Evolutionary conservation across 129 eudicot genomes (phyloP), one percentile per base, ranked within the genome.

Genomic region (Pulicaria dysenterica): DNA sequence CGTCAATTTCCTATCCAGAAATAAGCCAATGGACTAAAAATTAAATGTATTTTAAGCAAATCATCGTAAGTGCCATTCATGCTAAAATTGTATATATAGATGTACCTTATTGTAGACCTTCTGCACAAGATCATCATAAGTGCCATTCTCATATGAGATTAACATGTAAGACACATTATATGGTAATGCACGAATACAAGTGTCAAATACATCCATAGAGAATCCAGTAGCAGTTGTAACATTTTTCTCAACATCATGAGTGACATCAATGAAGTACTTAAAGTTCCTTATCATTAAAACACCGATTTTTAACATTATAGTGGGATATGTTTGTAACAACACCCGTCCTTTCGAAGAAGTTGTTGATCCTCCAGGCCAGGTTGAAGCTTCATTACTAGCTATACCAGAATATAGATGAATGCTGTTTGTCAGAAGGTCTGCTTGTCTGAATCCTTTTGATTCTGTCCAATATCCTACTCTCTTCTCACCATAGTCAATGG

Each of bases 401-500:
- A 51, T 3, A 13, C n/a, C 3, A 14, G 81, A 16, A 24, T 64
- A 5, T 8, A 2, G 4, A 50, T 17, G 51, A 16, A 41, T 60
- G 8, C 10, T n/a, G 17, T 64, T 41, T 38, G 41, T 47, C 56
- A 56, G 1, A 5, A 43, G 39, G 40, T 57, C 64, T 9, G 36
- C 61, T 62, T 19, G 62, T 24, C 15, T 40, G 17, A 78, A 61
- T 42, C 91, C 95, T n/a, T n/a, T n/a, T 0, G 73, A 34, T 5
- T 9, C 24, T 13, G 85, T 83, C 95, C 91, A 89, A 58, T 48
- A 85, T 12, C 91, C 95, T 2, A 89, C 64, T 43, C 64, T 77
- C 73, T 61, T 83, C 60, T 77, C 81, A 34, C 88, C 86, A 37
- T 43, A 47, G 37, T 88, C 87, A 2, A 83, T 38, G 5, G 77